Evolutionary conservation across 2,329 filamentous ascomycete species (phyloP).

Genomic region (Epichloe sp.): DNA sequence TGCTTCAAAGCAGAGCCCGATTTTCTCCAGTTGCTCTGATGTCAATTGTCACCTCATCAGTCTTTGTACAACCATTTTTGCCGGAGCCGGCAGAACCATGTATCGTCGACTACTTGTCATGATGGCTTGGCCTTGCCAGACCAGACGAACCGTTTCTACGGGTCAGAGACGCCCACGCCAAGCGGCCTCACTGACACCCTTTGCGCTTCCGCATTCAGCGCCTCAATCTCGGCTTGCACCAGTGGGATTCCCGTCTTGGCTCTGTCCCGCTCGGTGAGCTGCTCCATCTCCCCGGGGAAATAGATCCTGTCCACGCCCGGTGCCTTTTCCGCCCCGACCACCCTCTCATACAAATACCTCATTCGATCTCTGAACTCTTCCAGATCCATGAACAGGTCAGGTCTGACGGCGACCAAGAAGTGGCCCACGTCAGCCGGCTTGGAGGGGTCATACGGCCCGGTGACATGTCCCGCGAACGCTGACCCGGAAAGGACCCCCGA

Average conservation of each 20-base stretch:
- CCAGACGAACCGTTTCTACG: not conserved
- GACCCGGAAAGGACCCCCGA: conserved; percentile 70
- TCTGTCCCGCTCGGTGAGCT: conserved; percentile 36
- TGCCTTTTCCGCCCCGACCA: conserved; percentile 40
- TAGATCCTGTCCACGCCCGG: conserved; percentile 45
- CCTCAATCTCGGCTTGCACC: conserved; percentile 41
- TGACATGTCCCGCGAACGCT: conserved; percentile 67
- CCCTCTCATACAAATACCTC: conserved; percentile 39
- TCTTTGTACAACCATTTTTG: too few relatives aligned
- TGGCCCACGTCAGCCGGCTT: conserved; percentile 60
- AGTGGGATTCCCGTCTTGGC: conserved; percentile 44
- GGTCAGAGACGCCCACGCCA: not conserved
- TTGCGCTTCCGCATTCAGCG: conserved; percentile 39
- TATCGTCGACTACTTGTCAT: too few relatives aligned
- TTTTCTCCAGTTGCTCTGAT: too few relatives aligned
- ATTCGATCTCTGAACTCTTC: conserved; percentile 56
- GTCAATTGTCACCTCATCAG: too few relatives aligned
- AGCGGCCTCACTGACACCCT: conserved; percentile 23
- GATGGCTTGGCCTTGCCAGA: too few relatives aligned
- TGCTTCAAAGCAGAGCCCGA: too few relatives aligned
- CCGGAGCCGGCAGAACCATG: too few relatives aligned
- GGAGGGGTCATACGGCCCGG: conserved; percentile 60
- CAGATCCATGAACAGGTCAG: conserved; percentile 58
- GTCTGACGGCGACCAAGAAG: conserved; percentile 59
- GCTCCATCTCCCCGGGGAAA: conserved; percentile 51